Conservation (phyloP, 768 basidiomycete genomes). For the Agrocybe chaxingu region DNA sequence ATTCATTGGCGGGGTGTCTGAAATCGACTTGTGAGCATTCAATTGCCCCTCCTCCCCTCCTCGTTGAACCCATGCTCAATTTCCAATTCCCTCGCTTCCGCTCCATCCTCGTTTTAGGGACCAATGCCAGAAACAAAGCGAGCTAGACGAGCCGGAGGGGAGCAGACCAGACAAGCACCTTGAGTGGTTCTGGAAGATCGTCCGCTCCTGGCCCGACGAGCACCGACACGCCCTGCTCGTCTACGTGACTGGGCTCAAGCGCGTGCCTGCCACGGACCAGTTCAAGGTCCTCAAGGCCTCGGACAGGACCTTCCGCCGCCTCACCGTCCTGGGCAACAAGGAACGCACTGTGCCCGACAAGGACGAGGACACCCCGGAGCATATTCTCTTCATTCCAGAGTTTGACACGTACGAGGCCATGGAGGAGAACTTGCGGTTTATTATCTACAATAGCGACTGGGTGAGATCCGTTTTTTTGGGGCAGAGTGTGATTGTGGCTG, state of each 20-base stretch:
- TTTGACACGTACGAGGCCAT: conserved; percentile 21
- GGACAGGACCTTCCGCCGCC: conserved; percentile 21
- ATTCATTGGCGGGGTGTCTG: conserved; percentile 20
- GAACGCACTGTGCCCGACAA: conserved; percentile 23
- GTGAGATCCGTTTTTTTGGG: conserved; percentile 10
- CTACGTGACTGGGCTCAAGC: conserved; percentile 22
- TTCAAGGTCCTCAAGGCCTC: conserved; percentile 24
- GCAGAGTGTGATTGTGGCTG: background rate
- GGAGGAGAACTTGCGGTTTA: conserved; percentile 18
- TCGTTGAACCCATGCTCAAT: background rate
- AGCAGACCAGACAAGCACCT: conserved; percentile 17
- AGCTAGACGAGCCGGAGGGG: conserved; percentile 9
- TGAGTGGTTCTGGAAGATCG: conserved; percentile 22
- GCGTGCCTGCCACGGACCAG: conserved; percentile 23
- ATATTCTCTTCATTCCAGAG: conserved; percentile 22
- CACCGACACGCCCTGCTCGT: conserved; percentile 19
- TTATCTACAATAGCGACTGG: conserved; percentile 21
- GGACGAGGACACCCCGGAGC: conserved; percentile 23
- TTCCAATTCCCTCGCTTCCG: background rate
- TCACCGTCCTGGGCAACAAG: conserved; percentile 23
- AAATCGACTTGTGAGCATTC: conserved; percentile 15
- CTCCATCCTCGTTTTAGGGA: conserved; percentile 5
- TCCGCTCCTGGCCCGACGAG: conserved; percentile 20
- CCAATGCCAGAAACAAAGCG: conserved; percentile 9
- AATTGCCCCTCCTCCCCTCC: background rate